Conservation (phyloP, 169 alveolate species). For the Ichthyophthirius multifiliis region DNA sequence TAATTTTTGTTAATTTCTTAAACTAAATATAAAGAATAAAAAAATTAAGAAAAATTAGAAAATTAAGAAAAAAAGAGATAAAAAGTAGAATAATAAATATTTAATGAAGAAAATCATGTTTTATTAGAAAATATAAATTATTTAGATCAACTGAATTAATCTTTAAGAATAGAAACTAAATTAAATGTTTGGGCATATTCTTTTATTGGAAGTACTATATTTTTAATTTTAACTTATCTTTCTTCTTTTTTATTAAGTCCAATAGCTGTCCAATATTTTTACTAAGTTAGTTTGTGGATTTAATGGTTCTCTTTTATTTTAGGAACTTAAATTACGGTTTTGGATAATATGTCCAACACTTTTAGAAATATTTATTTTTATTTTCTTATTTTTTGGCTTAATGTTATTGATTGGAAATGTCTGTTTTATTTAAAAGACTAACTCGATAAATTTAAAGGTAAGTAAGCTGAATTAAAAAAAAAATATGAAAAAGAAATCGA, state of each 20-base stretch:
- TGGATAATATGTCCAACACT: not conserved
- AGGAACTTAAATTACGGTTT: not conserved
- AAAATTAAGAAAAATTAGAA: not conserved
- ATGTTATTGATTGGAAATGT: not conserved
- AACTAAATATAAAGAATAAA: not conserved
- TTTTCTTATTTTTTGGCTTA: not conserved
- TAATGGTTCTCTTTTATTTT: not conserved
- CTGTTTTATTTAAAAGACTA: not conserved
- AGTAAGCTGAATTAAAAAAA: too few species aligned
- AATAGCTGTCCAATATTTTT: not conserved
- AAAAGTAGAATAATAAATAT: not conserved
- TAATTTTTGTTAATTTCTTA: not conserved
- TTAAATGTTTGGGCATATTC: not conserved
- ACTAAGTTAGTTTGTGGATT: not conserved
- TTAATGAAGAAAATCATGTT: not conserved
- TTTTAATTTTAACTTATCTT: not conserved
- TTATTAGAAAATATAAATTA: not conserved
- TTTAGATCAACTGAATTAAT: not conserved
- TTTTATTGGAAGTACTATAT: not conserved
- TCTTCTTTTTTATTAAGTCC: not conserved
- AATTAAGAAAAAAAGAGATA: not conserved
- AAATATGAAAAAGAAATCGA: too few species aligned
- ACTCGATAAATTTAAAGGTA: too few species aligned
- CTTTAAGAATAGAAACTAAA: not conserved
- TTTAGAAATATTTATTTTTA: not conserved